Evolutionary conservation across 768 basidiomycete genomes (phyloP).

Genomic region (Guyanaporus albipodus): DNA sequence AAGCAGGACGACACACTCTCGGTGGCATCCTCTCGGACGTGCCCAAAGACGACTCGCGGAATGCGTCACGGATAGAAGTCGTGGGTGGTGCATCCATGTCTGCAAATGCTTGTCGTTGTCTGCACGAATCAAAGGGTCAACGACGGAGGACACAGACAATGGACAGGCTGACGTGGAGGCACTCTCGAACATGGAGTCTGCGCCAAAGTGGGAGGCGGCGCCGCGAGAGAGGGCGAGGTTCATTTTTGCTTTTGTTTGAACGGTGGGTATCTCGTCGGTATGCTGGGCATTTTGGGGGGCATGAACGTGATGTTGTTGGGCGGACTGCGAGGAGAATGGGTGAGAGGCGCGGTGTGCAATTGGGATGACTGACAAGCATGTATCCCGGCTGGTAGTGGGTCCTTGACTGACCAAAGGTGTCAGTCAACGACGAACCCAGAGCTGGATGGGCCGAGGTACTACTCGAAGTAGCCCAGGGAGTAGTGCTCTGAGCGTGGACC

Average conservation of each 20-base stretch:
- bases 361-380: conserved; percentile 56
- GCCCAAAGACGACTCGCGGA: conserved; percentile 44
- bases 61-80: conserved; percentile 70
- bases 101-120: conserved; percentile 57
- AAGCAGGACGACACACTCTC: conserved; percentile 23
- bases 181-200: conserved; percentile 83
- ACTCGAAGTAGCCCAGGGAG: conserved; percentile 51
- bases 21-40: conserved; percentile 23
- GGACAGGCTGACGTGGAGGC: conserved; percentile 31
- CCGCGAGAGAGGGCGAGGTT: conserved; percentile 64
- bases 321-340: conserved; percentile 40
- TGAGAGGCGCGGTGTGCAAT: background rate
- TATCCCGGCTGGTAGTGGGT: conserved; percentile 81
- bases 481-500: conserved; percentile 44
- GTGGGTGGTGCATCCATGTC: conserved; percentile 83
- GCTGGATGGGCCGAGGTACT: conserved; percentile 36
- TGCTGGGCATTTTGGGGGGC: conserved; percentile 56
- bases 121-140: conserved; percentile 19
- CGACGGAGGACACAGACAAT: background rate
- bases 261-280: conserved; percentile 67
- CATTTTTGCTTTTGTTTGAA: conserved; percentile 79
- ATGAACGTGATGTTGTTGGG: conserved; percentile 57
- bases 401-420: conserved; percentile 66
- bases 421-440: conserved; percentile 53
- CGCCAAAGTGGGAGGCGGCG: conserved; percentile 68